Conservation (phyloP, 2,329 filamentous ascomycete species). For the Cladophialophora yegresii region DNA sequence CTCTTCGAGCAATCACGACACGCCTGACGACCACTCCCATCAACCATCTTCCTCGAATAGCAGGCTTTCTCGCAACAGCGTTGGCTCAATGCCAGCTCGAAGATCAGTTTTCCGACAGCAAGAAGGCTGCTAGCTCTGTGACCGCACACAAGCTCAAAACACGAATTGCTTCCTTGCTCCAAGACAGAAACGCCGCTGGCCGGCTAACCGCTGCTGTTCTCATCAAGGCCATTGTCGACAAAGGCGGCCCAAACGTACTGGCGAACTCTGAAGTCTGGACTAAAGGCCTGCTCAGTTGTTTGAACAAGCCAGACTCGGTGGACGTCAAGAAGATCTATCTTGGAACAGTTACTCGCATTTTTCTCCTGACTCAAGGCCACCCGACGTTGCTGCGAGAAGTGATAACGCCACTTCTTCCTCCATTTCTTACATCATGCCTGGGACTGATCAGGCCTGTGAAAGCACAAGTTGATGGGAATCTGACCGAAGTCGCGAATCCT, state of each 20-base stretch:
- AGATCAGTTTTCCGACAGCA: conserved; percentile 59
- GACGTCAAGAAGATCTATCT: conserved; percentile 75
- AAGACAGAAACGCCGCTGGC: conserved; percentile 71
- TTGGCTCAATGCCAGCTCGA: conserved; percentile 59
- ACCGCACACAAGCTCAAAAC: conserved; percentile 81
- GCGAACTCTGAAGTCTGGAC: conserved; percentile 75
- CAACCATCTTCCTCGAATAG: conserved; percentile 71
- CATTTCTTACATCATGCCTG: conserved; percentile 72
- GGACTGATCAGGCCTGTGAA: conserved; percentile 56
- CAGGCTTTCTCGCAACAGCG: conserved; percentile 65
- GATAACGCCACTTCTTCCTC: conserved; percentile 75
- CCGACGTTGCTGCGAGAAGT: conserved; percentile 84
- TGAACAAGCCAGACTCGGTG: conserved; percentile 76
- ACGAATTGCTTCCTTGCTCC: conserved; percentile 73
- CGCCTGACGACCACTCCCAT: conserved; percentile 68
- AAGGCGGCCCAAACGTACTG: conserved; percentile 72
- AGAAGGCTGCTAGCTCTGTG: conserved; percentile 63
- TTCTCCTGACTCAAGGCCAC: conserved; percentile 76
- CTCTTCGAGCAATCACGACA: conserved; percentile 49
- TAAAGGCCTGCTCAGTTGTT: conserved; percentile 68
- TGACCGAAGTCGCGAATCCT: conserved; percentile 39
- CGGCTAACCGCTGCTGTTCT: conserved; percentile 77
- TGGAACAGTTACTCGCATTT: conserved; percentile 78
- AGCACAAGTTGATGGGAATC: conserved; percentile 16
- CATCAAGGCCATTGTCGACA: conserved; percentile 76